phyloP scores from a whole-genome alignment of 2,329 filamentous ascomycete genomes.

The Sclerotinia minor region DNA sequence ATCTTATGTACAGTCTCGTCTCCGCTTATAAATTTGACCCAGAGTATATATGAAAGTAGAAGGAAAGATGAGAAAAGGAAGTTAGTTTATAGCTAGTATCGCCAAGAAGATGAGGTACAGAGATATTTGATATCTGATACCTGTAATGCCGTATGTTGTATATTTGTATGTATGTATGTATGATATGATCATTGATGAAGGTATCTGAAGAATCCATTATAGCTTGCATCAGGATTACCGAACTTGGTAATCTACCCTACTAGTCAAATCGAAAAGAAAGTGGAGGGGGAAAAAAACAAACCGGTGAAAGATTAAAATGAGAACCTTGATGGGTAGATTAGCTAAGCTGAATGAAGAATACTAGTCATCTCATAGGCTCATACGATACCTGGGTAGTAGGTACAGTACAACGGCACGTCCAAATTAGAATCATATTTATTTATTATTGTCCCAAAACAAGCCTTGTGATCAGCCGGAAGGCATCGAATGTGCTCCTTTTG shows the following conservation, averaged over 20 bases:
- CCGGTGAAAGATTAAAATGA: slow-evolving; percentile 4
- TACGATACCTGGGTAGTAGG: too few species aligned
- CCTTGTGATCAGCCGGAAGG: not conserved
- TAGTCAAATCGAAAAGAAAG: not conserved
- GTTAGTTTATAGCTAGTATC: not conserved
- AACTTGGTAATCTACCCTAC: too few species aligned
- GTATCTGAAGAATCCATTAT: too few species aligned
- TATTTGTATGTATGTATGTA: too few species aligned
- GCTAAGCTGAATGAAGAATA: not conserved
- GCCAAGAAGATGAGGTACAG: not conserved
- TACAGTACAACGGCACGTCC: not conserved
- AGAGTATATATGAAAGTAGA: too few species aligned
- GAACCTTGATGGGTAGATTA: slow-evolving; percentile 17
- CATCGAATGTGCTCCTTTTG: not conserved
- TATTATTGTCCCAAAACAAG: not conserved
- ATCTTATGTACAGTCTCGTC: not conserved
- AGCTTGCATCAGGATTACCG: too few species aligned
- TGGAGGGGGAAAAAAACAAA: not conserved
- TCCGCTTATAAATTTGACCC: not conserved
- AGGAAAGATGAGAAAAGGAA: not conserved
- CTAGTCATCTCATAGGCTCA: not conserved
- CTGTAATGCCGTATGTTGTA: too few species aligned
- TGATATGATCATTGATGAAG: too few species aligned
- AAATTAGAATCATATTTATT: not conserved
- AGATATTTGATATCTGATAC: not conserved